Conservation (phyloP, 441 rosid genomes). For the Brassica hybrid region DNA sequence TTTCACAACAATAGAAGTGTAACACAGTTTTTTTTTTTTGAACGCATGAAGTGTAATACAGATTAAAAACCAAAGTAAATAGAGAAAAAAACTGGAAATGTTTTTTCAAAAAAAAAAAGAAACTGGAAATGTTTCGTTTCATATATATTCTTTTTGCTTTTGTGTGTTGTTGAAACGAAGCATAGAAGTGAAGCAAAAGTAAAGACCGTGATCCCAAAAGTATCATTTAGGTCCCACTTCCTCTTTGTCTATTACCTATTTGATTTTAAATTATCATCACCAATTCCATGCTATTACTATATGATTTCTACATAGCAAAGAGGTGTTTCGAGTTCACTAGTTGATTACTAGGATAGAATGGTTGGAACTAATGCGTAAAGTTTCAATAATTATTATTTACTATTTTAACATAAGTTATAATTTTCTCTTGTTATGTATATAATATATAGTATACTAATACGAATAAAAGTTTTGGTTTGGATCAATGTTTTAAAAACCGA, state of each 20-base stretch:
- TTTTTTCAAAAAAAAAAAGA: too few relatives aligned
- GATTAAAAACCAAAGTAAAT: too few relatives aligned
- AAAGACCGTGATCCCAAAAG: constrained; percentile 56
- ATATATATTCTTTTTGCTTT: constrained; percentile 11
- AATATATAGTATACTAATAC: background rate
- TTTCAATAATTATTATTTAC: background rate
- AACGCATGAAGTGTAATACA: too few relatives aligned
- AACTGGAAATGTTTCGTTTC: too few relatives aligned
- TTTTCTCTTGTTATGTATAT: background rate
- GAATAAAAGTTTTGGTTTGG: constrained; percentile 17
- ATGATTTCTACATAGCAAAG: background rate
- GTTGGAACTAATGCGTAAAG: constrained; percentile 8
- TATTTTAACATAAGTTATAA: background rate
- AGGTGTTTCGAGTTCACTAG: constrained; percentile 18
- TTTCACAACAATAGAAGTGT: too few relatives aligned
- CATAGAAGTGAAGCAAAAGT: constrained; percentile 89
- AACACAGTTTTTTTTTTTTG: too few relatives aligned
- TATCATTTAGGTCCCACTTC: constrained; percentile 62
- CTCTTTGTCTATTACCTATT: constrained; percentile 41
- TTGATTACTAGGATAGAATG: constrained; percentile 13
- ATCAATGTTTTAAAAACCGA: too few relatives aligned
- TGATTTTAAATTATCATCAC: constrained; percentile 21
- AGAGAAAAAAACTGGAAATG: too few relatives aligned
- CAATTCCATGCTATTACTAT: background rate
- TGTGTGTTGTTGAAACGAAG: constrained; percentile 52